These are phyloP conservation scores for Aspergillus piperis DNA, from an alignment of 2,329 filamentous ascomycete genomes.

Conservation along the genomic window DNA sequence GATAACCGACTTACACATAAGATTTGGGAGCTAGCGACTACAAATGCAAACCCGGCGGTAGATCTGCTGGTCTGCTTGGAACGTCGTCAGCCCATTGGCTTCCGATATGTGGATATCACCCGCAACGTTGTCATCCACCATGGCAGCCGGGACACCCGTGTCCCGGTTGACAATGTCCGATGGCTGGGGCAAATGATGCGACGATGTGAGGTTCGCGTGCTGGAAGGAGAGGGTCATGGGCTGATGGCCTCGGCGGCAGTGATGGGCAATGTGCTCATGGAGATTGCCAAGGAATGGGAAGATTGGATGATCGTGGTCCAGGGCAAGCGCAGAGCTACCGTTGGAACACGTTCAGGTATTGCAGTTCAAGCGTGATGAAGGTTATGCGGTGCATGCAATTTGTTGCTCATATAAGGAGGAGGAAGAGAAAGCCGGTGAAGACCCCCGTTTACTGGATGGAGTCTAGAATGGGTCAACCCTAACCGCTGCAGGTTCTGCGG, in stretches of 20 bases:
- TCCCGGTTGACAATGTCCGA: slow-evolving; percentile 90
- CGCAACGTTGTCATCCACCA: slow-evolving; percentile 91
- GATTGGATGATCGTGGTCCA: slow-evolving; percentile 70
- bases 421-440: not conserved
- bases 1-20: slow-evolving; percentile 84
- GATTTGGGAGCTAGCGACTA: slow-evolving; percentile 92
- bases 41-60: slow-evolving; percentile 88
- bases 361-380: slow-evolving; percentile 12
- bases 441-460: not conserved
- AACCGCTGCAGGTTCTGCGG: slow-evolving; percentile 24
- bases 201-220: slow-evolving; percentile 83
- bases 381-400: not conserved
- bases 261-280: slow-evolving; percentile 92
- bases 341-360: slow-evolving; percentile 26
- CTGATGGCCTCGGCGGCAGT: slow-evolving; percentile 92
- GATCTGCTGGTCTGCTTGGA: slow-evolving; percentile 92
- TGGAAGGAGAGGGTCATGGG: slow-evolving; percentile 91
- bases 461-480: slow-evolving; percentile 2
- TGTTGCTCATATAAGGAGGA: not conserved
- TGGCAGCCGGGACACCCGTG: slow-evolving; percentile 83
- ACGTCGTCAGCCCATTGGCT: slow-evolving; percentile 85
- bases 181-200: slow-evolving; percentile 96
- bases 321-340: slow-evolving; percentile 42
- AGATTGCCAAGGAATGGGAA: slow-evolving; percentile 93
- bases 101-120: slow-evolving; percentile 95